Conservation (phyloP, 306 rosid genomes). For the Astragalus membranaceus region DNA sequence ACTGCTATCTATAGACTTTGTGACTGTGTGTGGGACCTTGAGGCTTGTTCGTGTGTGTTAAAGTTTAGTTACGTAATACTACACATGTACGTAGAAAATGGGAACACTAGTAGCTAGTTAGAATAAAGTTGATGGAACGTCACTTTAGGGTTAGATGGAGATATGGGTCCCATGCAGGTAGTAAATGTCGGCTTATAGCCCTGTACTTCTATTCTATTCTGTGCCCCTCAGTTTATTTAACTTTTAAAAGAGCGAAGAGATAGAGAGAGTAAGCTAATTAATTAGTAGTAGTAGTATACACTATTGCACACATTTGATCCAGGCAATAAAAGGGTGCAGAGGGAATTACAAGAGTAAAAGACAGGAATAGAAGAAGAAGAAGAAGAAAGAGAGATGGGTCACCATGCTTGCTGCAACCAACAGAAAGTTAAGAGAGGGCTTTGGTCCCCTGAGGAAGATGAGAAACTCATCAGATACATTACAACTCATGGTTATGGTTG, state of each 20-base stretch:
- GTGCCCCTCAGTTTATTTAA: not conserved
- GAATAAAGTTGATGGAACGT: constrained; percentile 57
- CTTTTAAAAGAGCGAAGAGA: constrained; percentile 35
- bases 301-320: too few species aligned
- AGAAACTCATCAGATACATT: constrained; percentile 85
- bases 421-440: constrained; percentile 98
- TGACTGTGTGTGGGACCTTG: not conserved
- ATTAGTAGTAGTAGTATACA: constrained; percentile 15
- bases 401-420: constrained; percentile 98
- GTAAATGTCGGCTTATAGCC: constrained; percentile 55
- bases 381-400: constrained; percentile 48
- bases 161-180: constrained; percentile 42
- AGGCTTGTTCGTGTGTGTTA: constrained; percentile 23
- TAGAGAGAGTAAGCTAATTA: constrained; percentile 17
- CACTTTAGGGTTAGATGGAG: constrained; percentile 85
- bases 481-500: constrained; percentile 95
- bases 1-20: not conserved
- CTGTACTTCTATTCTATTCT: not conserved
- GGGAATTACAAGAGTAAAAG: constrained; percentile 16
- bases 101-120: not conserved
- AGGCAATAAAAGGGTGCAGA: not conserved
- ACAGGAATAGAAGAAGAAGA: not conserved
- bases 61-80: constrained; percentile 45
- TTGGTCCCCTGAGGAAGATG: constrained; percentile 98
- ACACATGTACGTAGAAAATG: constrained; percentile 71